These are phyloP conservation scores for Lepraria neglecta DNA, from an alignment of 495 filamentous ascomycete genomes.

Conservation along the genomic window DNA sequence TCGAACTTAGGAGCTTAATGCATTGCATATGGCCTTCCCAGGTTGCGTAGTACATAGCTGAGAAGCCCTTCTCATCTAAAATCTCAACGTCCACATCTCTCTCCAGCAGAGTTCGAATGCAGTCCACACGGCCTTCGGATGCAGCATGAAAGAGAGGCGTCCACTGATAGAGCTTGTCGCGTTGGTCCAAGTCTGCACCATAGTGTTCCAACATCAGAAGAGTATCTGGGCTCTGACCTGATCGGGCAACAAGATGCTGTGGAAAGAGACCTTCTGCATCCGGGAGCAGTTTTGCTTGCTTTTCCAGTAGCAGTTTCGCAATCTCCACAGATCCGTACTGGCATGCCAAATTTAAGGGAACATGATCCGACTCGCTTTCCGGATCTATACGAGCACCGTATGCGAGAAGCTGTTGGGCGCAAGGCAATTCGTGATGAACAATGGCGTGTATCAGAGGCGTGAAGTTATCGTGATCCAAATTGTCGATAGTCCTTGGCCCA, in stretches of 20 bases:
- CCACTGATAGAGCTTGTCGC: constrained; percentile 95
- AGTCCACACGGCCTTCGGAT: constrained; percentile 89
- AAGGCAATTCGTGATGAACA: constrained; percentile 71
- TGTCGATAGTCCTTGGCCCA: constrained; percentile 63
- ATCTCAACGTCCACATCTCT: constrained; percentile 67
- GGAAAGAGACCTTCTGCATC: constrained; percentile 96
- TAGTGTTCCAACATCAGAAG: constrained; percentile 74
- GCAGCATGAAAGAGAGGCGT: constrained; percentile 94
- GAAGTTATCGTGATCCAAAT: constrained; percentile 93
- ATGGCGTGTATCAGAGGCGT: constrained; percentile 93
- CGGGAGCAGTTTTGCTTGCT: constrained; percentile 68
- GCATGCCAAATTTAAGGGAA: constrained; percentile 89
- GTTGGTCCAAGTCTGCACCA: constrained; percentile 86
- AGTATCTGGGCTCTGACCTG: constrained; percentile 70
- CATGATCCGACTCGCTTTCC: constrained; percentile 76
- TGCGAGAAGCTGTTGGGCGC: constrained; percentile 67
- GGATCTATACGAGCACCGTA: constrained; percentile 75
- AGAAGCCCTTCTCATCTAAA: constrained; percentile 83
- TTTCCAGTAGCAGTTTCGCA: constrained; percentile 73
- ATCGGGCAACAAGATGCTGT: constrained; percentile 93
- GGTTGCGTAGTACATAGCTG: constrained; percentile 95
- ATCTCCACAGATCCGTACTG: constrained; percentile 81
- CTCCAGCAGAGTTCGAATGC: constrained; percentile 69
- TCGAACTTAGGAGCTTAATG: constrained; percentile 73
- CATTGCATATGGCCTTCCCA: constrained; percentile 97